Evolutionary conservation across 2,329 filamentous ascomycete species (phyloP).

Genomic region (Exophiala aquamarina): DNA sequence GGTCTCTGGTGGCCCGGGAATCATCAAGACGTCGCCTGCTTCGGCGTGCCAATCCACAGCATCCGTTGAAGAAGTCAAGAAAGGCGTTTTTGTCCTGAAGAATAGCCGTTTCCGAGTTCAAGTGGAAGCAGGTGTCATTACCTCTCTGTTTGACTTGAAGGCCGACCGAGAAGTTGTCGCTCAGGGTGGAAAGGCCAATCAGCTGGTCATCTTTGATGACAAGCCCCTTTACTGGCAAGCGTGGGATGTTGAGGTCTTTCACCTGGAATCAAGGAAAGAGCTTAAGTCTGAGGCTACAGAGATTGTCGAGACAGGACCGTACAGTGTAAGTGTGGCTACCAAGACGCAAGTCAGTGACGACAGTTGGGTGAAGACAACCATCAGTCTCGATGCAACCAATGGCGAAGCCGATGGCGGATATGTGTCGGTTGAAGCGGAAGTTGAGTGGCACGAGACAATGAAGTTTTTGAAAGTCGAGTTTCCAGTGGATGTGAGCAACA

Average conservation of each 20-base stretch:
- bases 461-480: conserved; percentile 99
- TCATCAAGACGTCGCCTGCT: conserved; percentile 36
- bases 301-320: conserved; percentile 69
- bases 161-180: conserved; percentile 76
- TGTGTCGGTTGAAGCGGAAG: conserved; percentile 77
- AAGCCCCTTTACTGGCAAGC: conserved; percentile 97
- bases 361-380: conserved; percentile 82
- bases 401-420: conserved; percentile 62
- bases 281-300: conserved; percentile 67
- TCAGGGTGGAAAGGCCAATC: conserved; percentile 73
- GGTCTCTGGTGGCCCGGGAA: conserved; percentile 48
- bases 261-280: conserved; percentile 81
- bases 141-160: conserved; percentile 74
- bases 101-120: conserved; percentile 75
- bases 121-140: conserved; percentile 74
- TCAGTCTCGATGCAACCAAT: conserved; percentile 72
- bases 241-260: conserved; percentile 97
- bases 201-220: conserved; percentile 93
- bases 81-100: conserved; percentile 72
- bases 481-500: conserved; percentile 86
- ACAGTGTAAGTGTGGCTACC: conserved; percentile 78
- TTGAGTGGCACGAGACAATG: conserved; percentile 97
- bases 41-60: conserved; percentile 34
- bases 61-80: conserved; percentile 50
- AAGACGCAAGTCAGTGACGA: conserved; percentile 83